A percentile compares a stretch with the other conserved stretches of the same genome.
phyloP scores from a whole-genome alignment of 1,284 basidiomycete genomes.

The Coniferiporia weirii region DNA sequence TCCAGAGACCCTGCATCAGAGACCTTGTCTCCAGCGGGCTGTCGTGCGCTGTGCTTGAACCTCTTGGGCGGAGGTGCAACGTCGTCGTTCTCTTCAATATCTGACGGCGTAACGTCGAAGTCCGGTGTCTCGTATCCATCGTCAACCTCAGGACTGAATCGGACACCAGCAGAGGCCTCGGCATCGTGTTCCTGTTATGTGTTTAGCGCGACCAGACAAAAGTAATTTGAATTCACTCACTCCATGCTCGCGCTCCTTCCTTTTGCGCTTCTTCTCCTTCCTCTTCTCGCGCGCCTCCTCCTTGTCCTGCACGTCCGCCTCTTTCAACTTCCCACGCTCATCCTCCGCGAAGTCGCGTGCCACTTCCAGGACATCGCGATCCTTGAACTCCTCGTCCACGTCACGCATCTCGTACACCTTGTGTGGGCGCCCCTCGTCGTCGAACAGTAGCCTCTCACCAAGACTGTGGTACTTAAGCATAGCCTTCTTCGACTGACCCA shows the following conservation, averaged over 20 bases:
- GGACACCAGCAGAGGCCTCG: conserved; percentile 25
- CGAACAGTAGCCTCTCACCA: conserved; percentile 76
- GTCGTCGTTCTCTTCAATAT: conserved; percentile 41
- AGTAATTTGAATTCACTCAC: conserved; percentile 32
- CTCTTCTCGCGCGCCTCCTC: conserved; percentile 84
- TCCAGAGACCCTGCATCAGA: conserved; percentile 29
- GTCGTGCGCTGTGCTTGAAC: conserved; percentile 28
- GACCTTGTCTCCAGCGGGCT: conserved; percentile 2
- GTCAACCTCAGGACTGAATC: conserved; percentile 36
- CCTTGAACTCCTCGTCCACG: conserved; percentile 62
- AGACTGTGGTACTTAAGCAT: conserved; percentile 58
- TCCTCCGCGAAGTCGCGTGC: conserved; percentile 54
- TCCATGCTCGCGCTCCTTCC: conserved; percentile 81
- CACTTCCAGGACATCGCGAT: conserved; percentile 49
- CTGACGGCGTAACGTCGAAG: conserved; percentile 50
- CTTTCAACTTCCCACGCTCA: conserved; percentile 63
- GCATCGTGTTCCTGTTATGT: conserved; percentile 21
- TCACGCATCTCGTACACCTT: conserved; percentile 78
- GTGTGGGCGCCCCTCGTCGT: conserved; percentile 77
- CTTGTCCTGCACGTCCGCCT: conserved; percentile 73
- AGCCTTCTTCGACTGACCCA: conserved; percentile 76
- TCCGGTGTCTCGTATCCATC: conserved; percentile 69
- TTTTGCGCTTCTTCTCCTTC: conserved; percentile 76
- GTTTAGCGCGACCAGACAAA: conserved; percentile 11
- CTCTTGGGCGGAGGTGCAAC: conserved; percentile 33